Percentiles rank a stretch among this genome's conserved stretches.
phyloP scores from a whole-genome alignment of 768 basidiomycete genomes.

The Sistotremastrum niveocremeum region DNA sequence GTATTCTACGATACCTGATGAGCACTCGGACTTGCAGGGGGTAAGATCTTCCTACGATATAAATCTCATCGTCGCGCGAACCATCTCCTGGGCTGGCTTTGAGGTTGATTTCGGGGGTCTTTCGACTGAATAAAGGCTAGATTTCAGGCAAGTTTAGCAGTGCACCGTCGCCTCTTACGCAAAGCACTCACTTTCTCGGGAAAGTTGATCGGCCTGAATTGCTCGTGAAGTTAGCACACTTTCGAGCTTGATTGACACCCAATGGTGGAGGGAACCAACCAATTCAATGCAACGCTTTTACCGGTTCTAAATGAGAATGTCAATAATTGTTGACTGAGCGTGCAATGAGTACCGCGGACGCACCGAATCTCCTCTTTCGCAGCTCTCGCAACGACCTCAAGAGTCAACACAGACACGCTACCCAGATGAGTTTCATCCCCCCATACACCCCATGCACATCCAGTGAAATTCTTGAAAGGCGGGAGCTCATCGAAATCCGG shows the following conservation, averaged over 20 bases:
- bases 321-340: not conserved
- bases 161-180: not conserved
- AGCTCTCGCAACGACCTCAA: slow-evolving; percentile 42
- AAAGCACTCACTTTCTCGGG: slow-evolving; percentile 36
- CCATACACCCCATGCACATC: slow-evolving; percentile 62
- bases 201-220: slow-evolving; percentile 49
- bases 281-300: slow-evolving; percentile 44
- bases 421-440: slow-evolving; percentile 57
- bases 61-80: slow-evolving; percentile 34
- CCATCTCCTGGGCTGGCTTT: slow-evolving; percentile 6
- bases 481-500: slow-evolving; percentile 38
- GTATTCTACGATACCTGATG: slow-evolving; percentile 35
- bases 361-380: slow-evolving; percentile 45
- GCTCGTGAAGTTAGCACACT: not conserved
- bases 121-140: slow-evolving; percentile 45
- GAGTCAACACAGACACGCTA: slow-evolving; percentile 51
- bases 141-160: not conserved
- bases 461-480: slow-evolving; percentile 27
- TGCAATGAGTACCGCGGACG: slow-evolving; percentile 12
- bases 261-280: slow-evolving; percentile 25
- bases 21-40: not conserved
- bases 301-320: slow-evolving; percentile 27
- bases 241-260: not conserved
- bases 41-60: slow-evolving; percentile 29
- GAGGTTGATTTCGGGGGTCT: slow-evolving; percentile 32